These are phyloP conservation scores for Jaapia argillacea DNA, from an alignment of 768 basidiomycete genomes.

Conservation along the genomic window DNA sequence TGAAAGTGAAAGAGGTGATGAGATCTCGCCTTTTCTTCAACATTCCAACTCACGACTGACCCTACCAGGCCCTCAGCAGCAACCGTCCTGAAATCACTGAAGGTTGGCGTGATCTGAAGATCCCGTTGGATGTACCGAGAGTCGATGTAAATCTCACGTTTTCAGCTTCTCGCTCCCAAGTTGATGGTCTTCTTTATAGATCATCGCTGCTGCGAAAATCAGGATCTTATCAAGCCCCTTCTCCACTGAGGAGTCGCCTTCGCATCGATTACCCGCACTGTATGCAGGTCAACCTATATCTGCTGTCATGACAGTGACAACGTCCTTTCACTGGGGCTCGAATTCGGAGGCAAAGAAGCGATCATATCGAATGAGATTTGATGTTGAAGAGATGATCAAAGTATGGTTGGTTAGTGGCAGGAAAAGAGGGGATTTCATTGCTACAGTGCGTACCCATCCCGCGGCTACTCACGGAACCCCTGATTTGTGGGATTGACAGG, in stretches of 20 bases:
- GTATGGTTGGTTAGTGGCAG: slow-evolving; percentile 88
- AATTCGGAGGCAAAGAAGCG: slow-evolving; percentile 25
- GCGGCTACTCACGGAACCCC: background rate
- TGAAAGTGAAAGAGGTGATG: no score
- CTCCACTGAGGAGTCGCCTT: slow-evolving; percentile 19
- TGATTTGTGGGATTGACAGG: slow-evolving; percentile 27
- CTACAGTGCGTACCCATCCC: slow-evolving; percentile 39
- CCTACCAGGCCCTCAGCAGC: no score
- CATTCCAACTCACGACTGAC: no score
- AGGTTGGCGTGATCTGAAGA: slow-evolving; percentile 64
- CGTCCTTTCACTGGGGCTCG: slow-evolving; percentile 72
- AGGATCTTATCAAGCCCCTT: slow-evolving; percentile 36
- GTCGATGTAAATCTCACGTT: slow-evolving; percentile 51
- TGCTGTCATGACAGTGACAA: slow-evolving; percentile 53
- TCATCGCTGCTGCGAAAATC: slow-evolving; percentile 53
- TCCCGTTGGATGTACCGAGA: slow-evolving; percentile 78
- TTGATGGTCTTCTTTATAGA: slow-evolving; percentile 29
- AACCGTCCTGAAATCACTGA: no score
- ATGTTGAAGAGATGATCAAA: slow-evolving; percentile 69
- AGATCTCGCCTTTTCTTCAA: no score
- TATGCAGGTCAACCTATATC: slow-evolving; percentile 88
- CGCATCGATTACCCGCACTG: slow-evolving; percentile 30
- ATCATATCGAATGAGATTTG: slow-evolving; percentile 59
- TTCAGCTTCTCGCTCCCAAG: background rate
- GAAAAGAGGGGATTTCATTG: slow-evolving; percentile 77